A percentile compares a stretch with the other conserved stretches of the same genome.
Evolutionary conservation across 2,329 filamentous ascomycete genomes (phyloP).

Genomic region (Sclerotinia borealis): DNA sequence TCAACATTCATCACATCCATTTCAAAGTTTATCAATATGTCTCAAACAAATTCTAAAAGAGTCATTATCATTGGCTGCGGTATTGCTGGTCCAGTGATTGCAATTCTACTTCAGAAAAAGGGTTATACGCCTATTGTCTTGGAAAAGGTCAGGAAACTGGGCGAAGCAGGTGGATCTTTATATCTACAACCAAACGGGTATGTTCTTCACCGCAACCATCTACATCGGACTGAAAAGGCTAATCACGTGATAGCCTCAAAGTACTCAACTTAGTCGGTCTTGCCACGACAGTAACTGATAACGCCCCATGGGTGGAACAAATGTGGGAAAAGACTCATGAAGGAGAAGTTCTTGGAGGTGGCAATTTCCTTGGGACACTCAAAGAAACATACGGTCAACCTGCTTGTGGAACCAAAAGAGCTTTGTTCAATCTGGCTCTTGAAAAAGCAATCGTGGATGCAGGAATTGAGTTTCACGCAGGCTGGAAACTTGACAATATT

Average conservation of each 20-base stretch:
- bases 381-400: slow-evolving; percentile 13
- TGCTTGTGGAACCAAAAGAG: slow-evolving; percentile 11
- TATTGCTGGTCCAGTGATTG: slow-evolving; percentile 14
- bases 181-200: slow-evolving; percentile 13
- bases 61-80: slow-evolving; percentile 16
- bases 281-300: not conserved
- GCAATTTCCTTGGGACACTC: not conserved
- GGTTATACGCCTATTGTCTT: slow-evolving; percentile 15
- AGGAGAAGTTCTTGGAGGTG: slow-evolving; percentile 6
- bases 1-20: not conserved
- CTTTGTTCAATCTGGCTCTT: slow-evolving; percentile 3
- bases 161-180: slow-evolving; percentile 10
- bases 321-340: not conserved
- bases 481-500: slow-evolving; percentile 12
- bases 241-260: slow-evolving; percentile 8
- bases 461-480: slow-evolving; percentile 3
- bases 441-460: not conserved
- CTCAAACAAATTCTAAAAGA: not conserved
- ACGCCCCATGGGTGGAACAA: not conserved
- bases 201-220: not conserved
- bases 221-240: not conserved
- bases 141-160: slow-evolving; percentile 11
- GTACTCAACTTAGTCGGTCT: slow-evolving; percentile 1
- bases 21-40: not conserved
- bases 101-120: slow-evolving; percentile 15